Base-by-base conservation (phyloP, 768 basidiomycete genomes). In the Pilatotrama ljubarskyi region DNA sequence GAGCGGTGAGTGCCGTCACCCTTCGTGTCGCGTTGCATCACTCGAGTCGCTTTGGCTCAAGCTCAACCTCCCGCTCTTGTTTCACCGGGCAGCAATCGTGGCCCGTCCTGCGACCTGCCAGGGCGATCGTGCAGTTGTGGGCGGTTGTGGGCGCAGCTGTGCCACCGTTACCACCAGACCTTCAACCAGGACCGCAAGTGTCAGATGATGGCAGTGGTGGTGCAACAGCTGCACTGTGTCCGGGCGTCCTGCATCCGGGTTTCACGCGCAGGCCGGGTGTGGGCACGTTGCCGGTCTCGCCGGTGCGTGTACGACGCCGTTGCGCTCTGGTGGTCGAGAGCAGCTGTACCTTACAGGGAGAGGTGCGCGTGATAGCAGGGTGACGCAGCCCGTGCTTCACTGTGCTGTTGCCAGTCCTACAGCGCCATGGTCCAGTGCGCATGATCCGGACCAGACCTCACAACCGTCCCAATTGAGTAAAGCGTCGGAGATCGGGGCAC, bases 71-170 rank as follows among this genome's bases (percentile, higher is more conserved):
- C 38, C 14, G 51, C 22, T 20, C 18, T n/a, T 32, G 51, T 52
- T 41, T 52, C 51, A 41, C 38, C 51, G 38, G 40, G 25, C 38
- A 24, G 51, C 18, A 18, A 29, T n/a, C n/a, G n/a, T n/a, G n/a
- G n/a, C n/a, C 36, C 38, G 24, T 35, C 8, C 22, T n/a, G 25
- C 42, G 42, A 22, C 11, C n/a, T 18, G 18, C 18, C 18, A 20
- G 42, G n/a, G 22, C 20, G 18, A 18, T 18, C 42, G 18, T 43
- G 18, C 15, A 22, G 6, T 9, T 52, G 24, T 52, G 51, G 51
- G 51, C 51, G 51, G 38, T 52, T 52, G 51, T 52, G 51, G 51
- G 51, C 38, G 51, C 51, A 41, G 51, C 38, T 52, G 51, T 52
- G 51, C 38, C 51, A 37, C 51, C 40, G 5, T 20, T 24, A 20